Percentiles rank a stretch among this genome's conserved stretches.
These are phyloP conservation scores for Eimeria tenella DNA, from an alignment of 169 alveolate genomes.

Conservation along the genomic window DNA sequence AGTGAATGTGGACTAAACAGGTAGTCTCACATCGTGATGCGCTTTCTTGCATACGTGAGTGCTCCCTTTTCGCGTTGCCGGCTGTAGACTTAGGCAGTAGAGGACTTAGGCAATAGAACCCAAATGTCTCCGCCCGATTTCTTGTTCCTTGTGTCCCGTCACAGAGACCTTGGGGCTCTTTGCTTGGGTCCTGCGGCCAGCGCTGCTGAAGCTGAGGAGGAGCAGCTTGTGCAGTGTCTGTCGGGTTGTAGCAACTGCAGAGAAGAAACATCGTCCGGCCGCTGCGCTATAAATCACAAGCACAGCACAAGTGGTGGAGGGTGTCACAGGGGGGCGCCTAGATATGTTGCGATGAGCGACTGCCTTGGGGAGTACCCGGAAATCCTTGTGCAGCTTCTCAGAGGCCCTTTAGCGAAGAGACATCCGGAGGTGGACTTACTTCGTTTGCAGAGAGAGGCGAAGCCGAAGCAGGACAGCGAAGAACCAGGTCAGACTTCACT, in stretches of 20 bases:
- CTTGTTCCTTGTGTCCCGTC: neutral
- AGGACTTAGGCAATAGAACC: too few relatives aligned
- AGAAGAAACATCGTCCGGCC: neutral
- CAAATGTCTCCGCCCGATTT: neutral
- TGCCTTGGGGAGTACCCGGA: constrained; percentile 5
- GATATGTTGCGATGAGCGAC: constrained; percentile 2
- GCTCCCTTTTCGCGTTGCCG: too few relatives aligned
- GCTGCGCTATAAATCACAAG: neutral
- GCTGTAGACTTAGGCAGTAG: too few relatives aligned
- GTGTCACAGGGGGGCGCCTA: neutral
- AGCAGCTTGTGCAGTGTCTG: neutral
- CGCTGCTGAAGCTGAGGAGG: constrained; percentile 20
- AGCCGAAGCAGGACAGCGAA: neutral
- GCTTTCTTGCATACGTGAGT: too few relatives aligned
- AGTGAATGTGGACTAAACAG: too few relatives aligned
- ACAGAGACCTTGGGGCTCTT: constrained; percentile 3
- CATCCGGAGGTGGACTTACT: neutral
- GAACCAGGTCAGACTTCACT: neutral
- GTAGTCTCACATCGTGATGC: too few relatives aligned
- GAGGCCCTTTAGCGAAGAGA: neutral
- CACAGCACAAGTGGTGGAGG: neutral
- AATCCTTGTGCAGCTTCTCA: constrained; percentile 33
- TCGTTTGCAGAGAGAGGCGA: neutral
- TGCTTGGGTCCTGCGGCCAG: constrained; percentile 37
- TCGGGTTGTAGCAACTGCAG: neutral